Base-by-base conservation (phyloP, 768 basidiomycete species). In the Tylopilus vinaceipallidus region DNA sequence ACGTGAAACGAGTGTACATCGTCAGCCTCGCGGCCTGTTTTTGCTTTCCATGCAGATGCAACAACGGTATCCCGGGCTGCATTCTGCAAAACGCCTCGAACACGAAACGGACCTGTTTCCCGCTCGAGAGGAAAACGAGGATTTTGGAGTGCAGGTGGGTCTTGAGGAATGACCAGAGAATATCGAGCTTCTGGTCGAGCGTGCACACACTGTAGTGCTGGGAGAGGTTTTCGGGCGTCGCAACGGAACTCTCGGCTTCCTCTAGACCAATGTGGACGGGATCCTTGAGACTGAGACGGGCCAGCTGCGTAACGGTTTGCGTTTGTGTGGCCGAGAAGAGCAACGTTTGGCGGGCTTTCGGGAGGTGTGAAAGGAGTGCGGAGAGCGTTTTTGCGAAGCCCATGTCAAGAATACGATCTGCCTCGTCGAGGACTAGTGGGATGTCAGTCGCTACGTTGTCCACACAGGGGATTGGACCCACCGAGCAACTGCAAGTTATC, bases 271-370 rank as follows among this genome's bases (percentile, higher is more conserved):
- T 78, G 38, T 80, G 79, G 4, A 84, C 80, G 0, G 95, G 94
- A 43, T 89, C 81, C 49, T 86, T 82, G 27, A 99, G 81, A 55
- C 89, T 91, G 12, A 99, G 80, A 9, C 94, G 86, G 2, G 93
- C 95, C 13, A 99, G 78, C 61, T 95, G 91, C 42, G 79, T 73
- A 37, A 95, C 84, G 0, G 91, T 93, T 55, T 92, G 78, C 0
- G 93, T 95, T 69, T 98, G 95, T 0, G 95, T 98, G 4, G 95
- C 95, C 14, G 94, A 97, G 73, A 98, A 98, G 46, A 98, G 84
- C 32, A 98, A 77, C 1, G 95, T 98, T 74, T 98, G 95, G 9
- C 95, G 88, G 13, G 84, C 81, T 71, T 84, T 86, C 0, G 95
- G 92, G 14, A 98, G 84, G 63, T 98, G 93, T 0, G 81, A 81